Evolutionary conservation across 2,329 filamentous ascomycete species (phyloP).

Genomic region (Penicillium sp.): DNA sequence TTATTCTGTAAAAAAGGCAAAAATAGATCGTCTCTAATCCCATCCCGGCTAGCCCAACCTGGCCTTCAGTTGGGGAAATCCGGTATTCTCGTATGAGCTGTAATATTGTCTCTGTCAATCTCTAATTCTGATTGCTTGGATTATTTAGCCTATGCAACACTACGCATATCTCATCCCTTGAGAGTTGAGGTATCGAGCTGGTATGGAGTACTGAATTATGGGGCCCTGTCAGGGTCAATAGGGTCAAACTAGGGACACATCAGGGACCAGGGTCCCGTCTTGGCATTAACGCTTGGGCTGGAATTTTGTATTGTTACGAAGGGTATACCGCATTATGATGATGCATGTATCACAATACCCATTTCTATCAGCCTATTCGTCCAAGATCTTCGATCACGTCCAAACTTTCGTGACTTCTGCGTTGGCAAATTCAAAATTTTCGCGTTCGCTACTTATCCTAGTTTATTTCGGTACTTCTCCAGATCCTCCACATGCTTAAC

Average conservation of each 20-base stretch:
- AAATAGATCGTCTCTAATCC: constrained; percentile 24
- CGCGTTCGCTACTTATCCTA: neutral
- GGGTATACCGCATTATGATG: too few relatives aligned
- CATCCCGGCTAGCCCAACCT: too few relatives aligned
- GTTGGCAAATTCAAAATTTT: neutral
- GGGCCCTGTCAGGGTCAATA: neutral
- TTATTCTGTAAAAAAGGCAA: constrained; percentile 14
- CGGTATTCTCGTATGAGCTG: neutral
- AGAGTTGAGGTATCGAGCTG: neutral
- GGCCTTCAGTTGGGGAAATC: too few relatives aligned
- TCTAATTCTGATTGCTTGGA: neutral
- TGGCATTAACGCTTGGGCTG: neutral
- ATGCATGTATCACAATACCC: neutral
- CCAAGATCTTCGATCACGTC: neutral
- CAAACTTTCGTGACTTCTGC: too few relatives aligned
- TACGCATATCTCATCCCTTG: constrained; percentile 20
- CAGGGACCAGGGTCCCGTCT: constrained; percentile 1
- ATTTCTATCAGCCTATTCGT: neutral
- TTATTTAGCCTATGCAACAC: neutral
- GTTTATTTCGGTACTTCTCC: constrained; percentile 1
- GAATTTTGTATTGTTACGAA: neutral
- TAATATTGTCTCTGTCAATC: neutral
- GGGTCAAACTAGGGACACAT: neutral
- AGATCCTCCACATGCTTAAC: neutral
- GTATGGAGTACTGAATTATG: constrained; percentile 3